phyloP scores from a whole-genome alignment of 805 yeast species.

The Starmerella kuoi region DNA sequence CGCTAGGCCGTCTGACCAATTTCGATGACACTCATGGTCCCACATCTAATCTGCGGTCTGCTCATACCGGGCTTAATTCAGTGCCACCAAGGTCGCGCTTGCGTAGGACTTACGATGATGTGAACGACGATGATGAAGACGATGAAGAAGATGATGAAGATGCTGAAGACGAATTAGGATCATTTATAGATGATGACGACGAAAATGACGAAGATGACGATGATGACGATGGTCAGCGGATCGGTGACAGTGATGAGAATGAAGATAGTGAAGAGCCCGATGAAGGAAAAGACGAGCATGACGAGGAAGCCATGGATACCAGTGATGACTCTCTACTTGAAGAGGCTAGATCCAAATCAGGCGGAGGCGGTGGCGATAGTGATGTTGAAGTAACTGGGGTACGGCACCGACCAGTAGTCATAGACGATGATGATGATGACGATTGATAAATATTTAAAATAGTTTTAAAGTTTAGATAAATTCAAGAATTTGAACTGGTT shows the following conservation, averaged over 20 bases:
- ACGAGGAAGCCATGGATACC: background rate
- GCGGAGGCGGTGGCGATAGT: slow-evolving; percentile 1
- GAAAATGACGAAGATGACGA: slow-evolving; percentile 10
- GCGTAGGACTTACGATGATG: too few species aligned
- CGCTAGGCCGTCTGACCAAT: too few species aligned
- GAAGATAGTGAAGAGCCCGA: background rate
- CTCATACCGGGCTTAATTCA: too few species aligned
- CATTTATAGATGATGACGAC: slow-evolving; percentile 8
- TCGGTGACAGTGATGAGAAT: background rate
- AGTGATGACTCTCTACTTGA: slow-evolving; percentile 11
- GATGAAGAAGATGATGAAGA: background rate
- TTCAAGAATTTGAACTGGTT: slow-evolving; percentile 28
- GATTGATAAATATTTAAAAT: background rate
- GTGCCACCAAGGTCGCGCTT: too few species aligned
- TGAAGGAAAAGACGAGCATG: too few species aligned
- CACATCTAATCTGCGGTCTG: too few species aligned
- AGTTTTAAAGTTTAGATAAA: background rate
- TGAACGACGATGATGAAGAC: slow-evolving; percentile 1
- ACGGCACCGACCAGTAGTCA: background rate
- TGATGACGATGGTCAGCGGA: background rate
- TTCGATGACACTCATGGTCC: too few species aligned
- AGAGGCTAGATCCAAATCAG: background rate
- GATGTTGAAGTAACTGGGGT: slow-evolving; percentile 9
- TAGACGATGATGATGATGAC: slow-evolving; percentile 8
- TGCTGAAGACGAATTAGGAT: background rate